A percentile compares a stretch with the other conserved stretches of the same genome.
Evolutionary conservation across 2,329 filamentous ascomycete genomes (phyloP).

Genomic region (Myotisia sp.): DNA sequence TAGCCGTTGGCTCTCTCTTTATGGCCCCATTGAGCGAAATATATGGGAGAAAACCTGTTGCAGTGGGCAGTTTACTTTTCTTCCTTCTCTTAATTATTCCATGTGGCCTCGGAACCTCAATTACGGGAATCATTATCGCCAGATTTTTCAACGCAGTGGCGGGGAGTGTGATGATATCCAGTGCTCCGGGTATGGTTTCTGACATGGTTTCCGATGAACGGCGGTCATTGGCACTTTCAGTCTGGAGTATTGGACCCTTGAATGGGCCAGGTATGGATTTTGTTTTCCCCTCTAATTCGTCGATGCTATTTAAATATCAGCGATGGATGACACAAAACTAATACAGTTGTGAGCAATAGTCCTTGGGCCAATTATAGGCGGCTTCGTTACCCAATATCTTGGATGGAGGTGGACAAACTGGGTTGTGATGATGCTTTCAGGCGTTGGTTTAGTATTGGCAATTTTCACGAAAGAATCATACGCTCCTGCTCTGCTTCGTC

Average conservation of each 20-base stretch:
- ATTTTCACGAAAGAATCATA: constrained; percentile 64
- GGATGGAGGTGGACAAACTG: constrained; percentile 86
- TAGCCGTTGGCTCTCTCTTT: constrained; percentile 57
- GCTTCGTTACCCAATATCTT: constrained; percentile 54
- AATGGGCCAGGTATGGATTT: constrained; percentile 52
- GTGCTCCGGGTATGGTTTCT: constrained; percentile 66
- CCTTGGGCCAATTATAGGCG: constrained; percentile 59
- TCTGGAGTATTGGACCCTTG: constrained; percentile 73
- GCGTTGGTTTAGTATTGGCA: constrained; percentile 45
- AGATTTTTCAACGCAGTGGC: constrained; percentile 63
- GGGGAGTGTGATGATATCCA: constrained; percentile 67
- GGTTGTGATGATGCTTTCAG: constrained; percentile 44
- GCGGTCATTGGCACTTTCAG: constrained; percentile 65
- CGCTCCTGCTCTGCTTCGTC: constrained; percentile 53
- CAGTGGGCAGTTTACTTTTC: constrained; percentile 47
- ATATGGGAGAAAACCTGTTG: constrained; percentile 42
- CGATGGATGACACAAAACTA: too few species aligned
- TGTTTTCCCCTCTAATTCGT: constrained; percentile 15
- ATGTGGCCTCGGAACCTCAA: constrained; percentile 52
- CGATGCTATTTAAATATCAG: constrained; percentile 8
- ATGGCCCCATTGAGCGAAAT: constrained; percentile 51
- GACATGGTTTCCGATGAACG: constrained; percentile 72
- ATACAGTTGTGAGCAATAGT: constrained; percentile 13
- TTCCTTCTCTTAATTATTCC: constrained; percentile 60
- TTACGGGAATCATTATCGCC: constrained; percentile 54